Evolutionary conservation across 208 protist genomes (phyloP), one percentile per base, ranked within the genome.

Genomic region (Leishmania martiniquensis): DNA sequence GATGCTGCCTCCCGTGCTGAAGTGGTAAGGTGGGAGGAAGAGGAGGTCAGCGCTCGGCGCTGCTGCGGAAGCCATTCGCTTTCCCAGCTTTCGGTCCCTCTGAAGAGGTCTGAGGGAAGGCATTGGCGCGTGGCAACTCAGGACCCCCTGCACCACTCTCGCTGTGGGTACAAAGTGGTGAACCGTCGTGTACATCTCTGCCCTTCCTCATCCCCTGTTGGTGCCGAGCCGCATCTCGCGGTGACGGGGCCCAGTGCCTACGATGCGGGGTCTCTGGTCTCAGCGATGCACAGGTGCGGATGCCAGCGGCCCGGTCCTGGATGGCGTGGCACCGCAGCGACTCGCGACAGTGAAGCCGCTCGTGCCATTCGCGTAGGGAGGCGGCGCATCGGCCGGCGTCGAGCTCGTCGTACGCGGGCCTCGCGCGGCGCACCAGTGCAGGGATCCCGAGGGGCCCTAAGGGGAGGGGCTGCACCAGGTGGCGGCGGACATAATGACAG

Each of bases 1-100:
- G 15, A 25, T 62, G 15, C 37, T 84, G 37, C 79, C 74, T 34
- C 76, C 71, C 3, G 45, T 85, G 45, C 34, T 75, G 57, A 77
- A 73, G 63, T 32, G 62, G 29, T 78, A 32, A 72, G 60, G 60
- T n/a, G 1, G 13, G 10, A 17, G 1, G 7, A 17, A 22, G 25
- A 69, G 22, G 42, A 51, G 42, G 65, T 32, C 22, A 15, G 63
- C n/a, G 20, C 63, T 22, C 63, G 12, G 42, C 15, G 0, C 10
- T 2, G 51, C 39, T 10, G 39, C 42, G 7, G 37, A 4, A 42
- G 25, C 6, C 6, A 29, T 49, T 44, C 22, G 4, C 6, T n/a
- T 34, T 71, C 3, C 17, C n/a, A n/a, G 44, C 42, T 59, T 44
- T 55, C n/a, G n/a, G n/a, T n/a, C n/a, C n/a, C n/a, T n/a, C n/a